phyloP scores from a whole-genome alignment of 768 basidiomycete genomes.

The Tricholoma hemisulphureum region DNA sequence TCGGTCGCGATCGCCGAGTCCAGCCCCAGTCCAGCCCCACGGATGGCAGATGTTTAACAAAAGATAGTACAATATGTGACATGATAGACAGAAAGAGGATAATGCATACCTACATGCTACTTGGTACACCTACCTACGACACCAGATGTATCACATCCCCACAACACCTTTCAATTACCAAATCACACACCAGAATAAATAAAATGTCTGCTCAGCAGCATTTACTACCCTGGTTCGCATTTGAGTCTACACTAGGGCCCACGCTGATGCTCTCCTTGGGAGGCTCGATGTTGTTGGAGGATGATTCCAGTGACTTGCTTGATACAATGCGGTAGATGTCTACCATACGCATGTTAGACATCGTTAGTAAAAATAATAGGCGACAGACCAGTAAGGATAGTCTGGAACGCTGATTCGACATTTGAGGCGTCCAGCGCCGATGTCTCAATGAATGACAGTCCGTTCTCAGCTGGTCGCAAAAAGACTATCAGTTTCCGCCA shows the following conservation, averaged over 20 bases:
- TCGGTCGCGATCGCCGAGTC: too few species aligned
- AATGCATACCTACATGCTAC: slow-evolving; percentile 15
- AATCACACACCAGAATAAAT: neutral
- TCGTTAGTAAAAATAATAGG: neutral
- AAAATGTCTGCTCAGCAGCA: slow-evolving; percentile 52
- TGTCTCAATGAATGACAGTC: slow-evolving; percentile 94
- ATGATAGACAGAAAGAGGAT: slow-evolving; percentile 11
- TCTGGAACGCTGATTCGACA: slow-evolving; percentile 97
- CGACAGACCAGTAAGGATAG: slow-evolving; percentile 80
- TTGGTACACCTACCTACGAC: slow-evolving; percentile 14
- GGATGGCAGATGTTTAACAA: slow-evolving; percentile 12
- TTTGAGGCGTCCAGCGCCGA: slow-evolving; percentile 99
- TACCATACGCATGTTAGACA: slow-evolving; percentile 27
- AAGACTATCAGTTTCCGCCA: neutral
- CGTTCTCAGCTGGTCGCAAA: slow-evolving; percentile 70
- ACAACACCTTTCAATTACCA: neutral
- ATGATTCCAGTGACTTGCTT: slow-evolving; percentile 89
- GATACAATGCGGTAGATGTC: slow-evolving; percentile 99
- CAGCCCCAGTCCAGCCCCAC: too few species aligned
- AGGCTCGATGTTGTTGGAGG: slow-evolving; percentile 72
- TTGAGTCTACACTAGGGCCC: slow-evolving; percentile 67
- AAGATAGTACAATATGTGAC: slow-evolving; percentile 22
- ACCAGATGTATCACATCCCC: slow-evolving; percentile 17
- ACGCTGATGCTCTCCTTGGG: slow-evolving; percentile 86
- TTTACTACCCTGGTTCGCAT: slow-evolving; percentile 52